Conservation (phyloP, 129 eudicot genomes). For the Flaveria ramosissima region DNA sequence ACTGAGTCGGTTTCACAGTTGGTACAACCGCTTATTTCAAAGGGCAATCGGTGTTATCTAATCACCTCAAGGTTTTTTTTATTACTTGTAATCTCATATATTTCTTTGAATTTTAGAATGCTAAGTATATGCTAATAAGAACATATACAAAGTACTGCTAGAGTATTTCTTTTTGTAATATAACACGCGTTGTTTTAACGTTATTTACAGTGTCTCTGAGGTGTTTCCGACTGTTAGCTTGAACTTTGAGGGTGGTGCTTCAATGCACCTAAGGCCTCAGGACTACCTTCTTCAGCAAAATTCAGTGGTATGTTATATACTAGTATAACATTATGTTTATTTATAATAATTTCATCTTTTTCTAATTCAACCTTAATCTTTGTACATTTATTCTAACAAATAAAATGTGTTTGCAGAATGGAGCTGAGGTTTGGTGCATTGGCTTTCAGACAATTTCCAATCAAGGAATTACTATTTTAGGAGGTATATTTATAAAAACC, state of each 20-base stretch:
- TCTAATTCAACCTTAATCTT: slow-evolving; percentile 1
- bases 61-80: slow-evolving; percentile 66
- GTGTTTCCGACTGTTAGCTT: slow-evolving; percentile 76
- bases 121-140: too few species aligned
- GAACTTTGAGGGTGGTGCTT: slow-evolving; percentile 90
- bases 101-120: not conserved
- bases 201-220: slow-evolving; percentile 54
- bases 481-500: slow-evolving; percentile 54
- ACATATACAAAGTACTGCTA: not conserved
- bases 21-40: slow-evolving; percentile 67
- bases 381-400: not conserved
- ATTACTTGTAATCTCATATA: not conserved
- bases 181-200: not conserved
- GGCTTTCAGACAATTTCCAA: slow-evolving; percentile 77
- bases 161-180: not conserved
- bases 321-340: slow-evolving; percentile 1
- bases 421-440: slow-evolving; percentile 87
- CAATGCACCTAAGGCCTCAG: slow-evolving; percentile 75
- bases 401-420: slow-evolving; percentile 47
- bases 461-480: slow-evolving; percentile 85
- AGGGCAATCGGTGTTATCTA: slow-evolving; percentile 75
- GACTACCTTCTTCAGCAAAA: slow-evolving; percentile 93
- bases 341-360: not conserved
- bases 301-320: slow-evolving; percentile 59
- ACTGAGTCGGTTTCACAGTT: slow-evolving; percentile 56